Percentiles rank a stretch among this genome's conserved stretches.
Evolutionary conservation across 768 basidiomycete genomes (phyloP).

Genomic region (Auricularia sp.): DNA sequence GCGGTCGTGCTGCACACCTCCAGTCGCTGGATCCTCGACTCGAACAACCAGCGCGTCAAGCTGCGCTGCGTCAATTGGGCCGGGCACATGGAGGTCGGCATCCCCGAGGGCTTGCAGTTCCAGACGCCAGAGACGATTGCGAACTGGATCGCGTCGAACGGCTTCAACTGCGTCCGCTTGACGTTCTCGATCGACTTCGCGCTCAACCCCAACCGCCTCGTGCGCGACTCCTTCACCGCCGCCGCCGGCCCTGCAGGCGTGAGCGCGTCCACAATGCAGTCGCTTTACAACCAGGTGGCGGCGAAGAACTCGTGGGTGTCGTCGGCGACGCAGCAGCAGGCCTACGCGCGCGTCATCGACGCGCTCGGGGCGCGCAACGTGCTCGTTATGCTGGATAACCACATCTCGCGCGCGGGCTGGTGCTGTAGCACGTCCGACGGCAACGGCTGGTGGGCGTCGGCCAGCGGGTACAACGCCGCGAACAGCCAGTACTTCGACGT

Average conservation of each 20-base stretch:
- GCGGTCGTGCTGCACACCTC: neutral
- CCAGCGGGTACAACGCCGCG: neutral
- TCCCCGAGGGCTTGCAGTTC: neutral
- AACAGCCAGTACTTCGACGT: neutral
- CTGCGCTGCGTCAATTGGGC: slow-evolving; percentile 3
- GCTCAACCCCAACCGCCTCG: neutral
- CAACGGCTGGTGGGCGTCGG: neutral
- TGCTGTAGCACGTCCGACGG: neutral
- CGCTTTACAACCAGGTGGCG: neutral
- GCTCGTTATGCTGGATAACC: slow-evolving; percentile 2
- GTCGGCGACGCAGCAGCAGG: neutral
- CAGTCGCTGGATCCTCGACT: neutral
- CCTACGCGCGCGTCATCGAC: neutral
- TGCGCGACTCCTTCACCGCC: neutral
- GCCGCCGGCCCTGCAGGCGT: neutral
- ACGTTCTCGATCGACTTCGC: neutral
- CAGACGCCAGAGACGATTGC: neutral
- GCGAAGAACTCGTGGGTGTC: neutral
- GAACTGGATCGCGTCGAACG: neutral
- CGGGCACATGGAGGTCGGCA: slow-evolving; percentile 1
- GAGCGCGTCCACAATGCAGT: neutral
- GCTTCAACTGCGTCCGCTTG: slow-evolving; percentile 2
- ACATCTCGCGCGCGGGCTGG: neutral
- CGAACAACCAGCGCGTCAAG: neutral
- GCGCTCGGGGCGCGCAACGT: neutral